Conservation (phyloP, 495 filamentous ascomycete genomes). For the Neurospora tetraspora region DNA sequence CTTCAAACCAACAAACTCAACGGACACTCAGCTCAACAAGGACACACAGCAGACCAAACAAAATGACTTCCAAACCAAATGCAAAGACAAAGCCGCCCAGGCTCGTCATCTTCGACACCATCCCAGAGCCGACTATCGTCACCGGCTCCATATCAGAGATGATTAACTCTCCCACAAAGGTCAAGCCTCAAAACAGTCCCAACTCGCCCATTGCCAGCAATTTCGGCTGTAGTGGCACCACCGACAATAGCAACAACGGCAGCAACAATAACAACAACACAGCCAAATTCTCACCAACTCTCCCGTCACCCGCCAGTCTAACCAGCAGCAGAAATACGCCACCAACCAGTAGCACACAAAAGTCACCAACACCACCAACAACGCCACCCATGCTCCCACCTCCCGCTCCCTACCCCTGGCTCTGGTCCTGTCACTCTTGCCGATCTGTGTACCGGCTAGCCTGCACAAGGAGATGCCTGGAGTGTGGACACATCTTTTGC, state of each 20-base stretch:
- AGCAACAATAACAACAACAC: neutral
- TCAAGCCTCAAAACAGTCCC: neutral
- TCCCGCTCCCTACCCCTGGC: constrained; percentile 25
- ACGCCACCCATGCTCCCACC: constrained; percentile 18
- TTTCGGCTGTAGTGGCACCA: neutral
- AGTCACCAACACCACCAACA: neutral
- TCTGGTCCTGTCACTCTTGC: constrained; percentile 38
- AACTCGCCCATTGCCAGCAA: neutral
- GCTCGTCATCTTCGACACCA: neutral
- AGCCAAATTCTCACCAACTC: neutral
- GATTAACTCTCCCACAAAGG: neutral
- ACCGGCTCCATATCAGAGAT: neutral
- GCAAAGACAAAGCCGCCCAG: neutral
- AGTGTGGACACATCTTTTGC: constrained; percentile 36
- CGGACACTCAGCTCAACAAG: neutral
- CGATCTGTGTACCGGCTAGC: constrained; percentile 25
- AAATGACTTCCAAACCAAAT: neutral
- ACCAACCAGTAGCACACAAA: neutral
- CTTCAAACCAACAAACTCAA: neutral
- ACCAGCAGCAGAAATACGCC: neutral
- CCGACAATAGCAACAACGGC: neutral
- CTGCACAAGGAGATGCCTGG: constrained; percentile 36
- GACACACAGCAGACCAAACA: neutral
- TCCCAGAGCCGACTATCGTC: neutral
- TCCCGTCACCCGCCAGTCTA: neutral